Base-by-base conservation (phyloP, 495 filamentous ascomycete species). In the Xylaria palmicola region DNA sequence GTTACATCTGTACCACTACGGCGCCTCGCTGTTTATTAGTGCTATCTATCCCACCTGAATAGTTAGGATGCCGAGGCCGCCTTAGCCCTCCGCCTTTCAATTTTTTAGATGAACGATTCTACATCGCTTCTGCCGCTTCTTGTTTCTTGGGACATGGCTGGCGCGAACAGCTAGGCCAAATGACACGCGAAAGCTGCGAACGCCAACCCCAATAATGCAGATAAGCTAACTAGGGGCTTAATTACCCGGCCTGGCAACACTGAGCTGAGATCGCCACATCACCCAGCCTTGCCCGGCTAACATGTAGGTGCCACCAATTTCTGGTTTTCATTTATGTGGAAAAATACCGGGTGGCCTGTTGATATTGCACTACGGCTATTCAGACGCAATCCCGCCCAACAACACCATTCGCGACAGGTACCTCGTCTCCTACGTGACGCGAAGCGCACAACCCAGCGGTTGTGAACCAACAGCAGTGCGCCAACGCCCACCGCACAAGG, bases 301-400 rank as follows among this genome's bases (percentile, higher is more conserved):
- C 55, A 34, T 9, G 12, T 41, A 47, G 20, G 51, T 39, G 34
- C 34, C 34, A 59, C 17, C 44, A 40, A 32, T 34, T n/a, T 41
- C 34, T 60, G 34, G 44, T 24, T 15, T 60, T 40, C 32, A 60
- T 60, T 41, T 60, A 41, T 39, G 30, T 48, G 57, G 36, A 34
- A 60, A 60, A 50, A 52, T 60, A 30, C 57, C 57, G 48, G 47
- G 47, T 13, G 34, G 37, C 45, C 9, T 50, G 20, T 6, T 19
- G 29, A 60, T 60, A 60, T 60, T 60, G 34, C 19, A 44, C 47
- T 34, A 43, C 57, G 48, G 57, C 57, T 50, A 60, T 58, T 58
- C 43, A 37, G 30, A 49, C 39, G 43, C 26, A 41, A 37, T 48
- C 20, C 43, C 43, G 32, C 7, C n/a, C 41, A 29, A 26, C 30